phyloP scores from a whole-genome alignment of 768 basidiomycete genomes.

The Astraeus odoratus region DNA sequence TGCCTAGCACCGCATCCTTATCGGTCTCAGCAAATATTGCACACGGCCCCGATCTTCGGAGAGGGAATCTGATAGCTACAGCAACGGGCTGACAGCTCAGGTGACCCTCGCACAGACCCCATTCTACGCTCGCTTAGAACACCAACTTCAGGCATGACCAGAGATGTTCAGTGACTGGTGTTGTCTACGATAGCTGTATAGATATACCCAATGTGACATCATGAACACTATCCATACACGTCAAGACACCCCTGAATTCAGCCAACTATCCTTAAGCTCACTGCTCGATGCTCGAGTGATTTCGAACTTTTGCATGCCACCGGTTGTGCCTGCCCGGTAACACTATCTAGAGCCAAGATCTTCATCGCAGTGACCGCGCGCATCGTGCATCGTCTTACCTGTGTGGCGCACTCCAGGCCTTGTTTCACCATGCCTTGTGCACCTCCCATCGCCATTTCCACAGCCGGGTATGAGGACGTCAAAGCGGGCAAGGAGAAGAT shows the following conservation, averaged over 20 bases:
- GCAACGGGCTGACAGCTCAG: too few species aligned
- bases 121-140: too few species aligned
- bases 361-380: conserved; percentile 84
- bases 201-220: not conserved
- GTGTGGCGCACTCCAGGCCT: conserved; percentile 79
- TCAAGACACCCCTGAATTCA: conserved; percentile 10
- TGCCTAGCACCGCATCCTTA: too few species aligned
- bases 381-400: conserved; percentile 86
- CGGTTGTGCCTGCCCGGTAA: conserved; percentile 29
- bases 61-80: too few species aligned
- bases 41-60: too few species aligned
- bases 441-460: conserved; percentile 88
- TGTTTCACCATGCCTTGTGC: conserved; percentile 95
- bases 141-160: too few species aligned
- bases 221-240: not conserved
- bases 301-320: conserved; percentile 54
- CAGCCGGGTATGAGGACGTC: conserved; percentile 77
- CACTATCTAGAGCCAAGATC: conserved; percentile 51
- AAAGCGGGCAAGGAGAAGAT: conserved; percentile 50
- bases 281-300: conserved; percentile 55
- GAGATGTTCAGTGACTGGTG: too few species aligned
- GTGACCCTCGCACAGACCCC: too few species aligned
- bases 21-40: too few species aligned
- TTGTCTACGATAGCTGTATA: too few species aligned
- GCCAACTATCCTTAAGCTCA: conserved; percentile 49